Conservation (phyloP, 2,329 filamentous ascomycete genomes). For the Rachicladosporium sp. region DNA sequence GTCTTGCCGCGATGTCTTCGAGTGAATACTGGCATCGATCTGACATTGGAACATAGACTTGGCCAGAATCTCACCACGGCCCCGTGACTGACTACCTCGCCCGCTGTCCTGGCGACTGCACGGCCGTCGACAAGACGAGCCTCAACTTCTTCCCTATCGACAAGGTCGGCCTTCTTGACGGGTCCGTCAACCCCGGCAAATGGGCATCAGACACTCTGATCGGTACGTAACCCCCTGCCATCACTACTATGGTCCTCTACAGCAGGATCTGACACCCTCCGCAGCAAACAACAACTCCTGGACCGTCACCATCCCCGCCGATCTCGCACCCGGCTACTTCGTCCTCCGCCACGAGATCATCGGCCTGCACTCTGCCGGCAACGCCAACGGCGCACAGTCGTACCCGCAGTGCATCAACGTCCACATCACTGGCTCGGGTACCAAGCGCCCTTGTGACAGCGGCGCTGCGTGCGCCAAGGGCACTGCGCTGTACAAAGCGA, state of each 20-base stretch:
- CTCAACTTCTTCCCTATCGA: constrained; percentile 55
- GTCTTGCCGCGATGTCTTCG: constrained; percentile 5
- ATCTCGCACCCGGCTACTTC: constrained; percentile 46
- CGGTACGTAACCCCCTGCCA: constrained; percentile 2
- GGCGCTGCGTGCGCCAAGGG: constrained; percentile 37
- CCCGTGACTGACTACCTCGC: constrained; percentile 56
- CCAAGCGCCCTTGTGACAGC: constrained; percentile 20
- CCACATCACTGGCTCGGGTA: constrained; percentile 44
- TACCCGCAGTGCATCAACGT: constrained; percentile 46
- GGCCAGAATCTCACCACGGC: constrained; percentile 52
- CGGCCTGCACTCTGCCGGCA: constrained; percentile 43
- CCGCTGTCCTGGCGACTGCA: constrained; percentile 44
- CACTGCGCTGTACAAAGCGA: constrained; percentile 43
- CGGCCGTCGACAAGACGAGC: constrained; percentile 38
- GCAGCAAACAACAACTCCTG: constrained; percentile 2
- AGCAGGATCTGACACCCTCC: no score
- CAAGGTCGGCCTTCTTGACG: constrained; percentile 39
- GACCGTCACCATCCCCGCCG: constrained; percentile 39
- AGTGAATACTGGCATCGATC: no score
- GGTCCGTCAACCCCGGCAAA: constrained; percentile 29
- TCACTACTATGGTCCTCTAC: no score
- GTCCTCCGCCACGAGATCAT: constrained; percentile 49
- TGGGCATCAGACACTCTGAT: constrained; percentile 47
- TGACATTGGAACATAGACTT: constrained; percentile 21
- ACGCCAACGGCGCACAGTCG: constrained; percentile 32